Conservation (phyloP, 1,284 basidiomycete genomes). For the Puccinia novopanici region DNA sequence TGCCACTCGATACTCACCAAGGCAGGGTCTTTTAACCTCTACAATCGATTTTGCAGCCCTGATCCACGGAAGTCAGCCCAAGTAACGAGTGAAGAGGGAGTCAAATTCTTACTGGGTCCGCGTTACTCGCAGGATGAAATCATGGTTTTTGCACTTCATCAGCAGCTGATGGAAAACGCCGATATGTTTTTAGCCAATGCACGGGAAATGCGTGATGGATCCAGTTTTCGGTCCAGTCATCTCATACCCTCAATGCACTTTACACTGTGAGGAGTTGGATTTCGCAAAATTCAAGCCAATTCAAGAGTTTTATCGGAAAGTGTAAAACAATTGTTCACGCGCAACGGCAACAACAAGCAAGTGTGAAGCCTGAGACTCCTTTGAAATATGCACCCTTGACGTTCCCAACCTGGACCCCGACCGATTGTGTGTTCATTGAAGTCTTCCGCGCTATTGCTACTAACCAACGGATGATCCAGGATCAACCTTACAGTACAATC, state of each 20-base stretch:
- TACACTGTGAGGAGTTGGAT: constrained; percentile 66
- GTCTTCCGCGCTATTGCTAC: constrained; percentile 48
- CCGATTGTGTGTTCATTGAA: constrained; percentile 46
- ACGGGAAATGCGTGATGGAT: constrained; percentile 65
- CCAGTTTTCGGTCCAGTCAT: constrained; percentile 73
- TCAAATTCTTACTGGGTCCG: constrained; percentile 47
- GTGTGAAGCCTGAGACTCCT: neutral
- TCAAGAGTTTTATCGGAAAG: constrained; percentile 51
- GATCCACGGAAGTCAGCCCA: constrained; percentile 55
- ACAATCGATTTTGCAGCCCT: constrained; percentile 41
- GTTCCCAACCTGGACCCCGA: constrained; percentile 33
- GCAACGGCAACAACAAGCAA: constrained; percentile 19
- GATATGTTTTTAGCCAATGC: constrained; percentile 69
- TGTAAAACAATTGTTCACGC: constrained; percentile 34
- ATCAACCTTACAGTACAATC: constrained; percentile 49
- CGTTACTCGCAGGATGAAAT: constrained; percentile 56
- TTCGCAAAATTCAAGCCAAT: constrained; percentile 54
- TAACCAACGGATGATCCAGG: constrained; percentile 51
- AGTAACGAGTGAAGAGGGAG: constrained; percentile 51
- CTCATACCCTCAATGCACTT: constrained; percentile 67
- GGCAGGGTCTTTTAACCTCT: constrained; percentile 56
- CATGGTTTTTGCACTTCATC: constrained; percentile 70
- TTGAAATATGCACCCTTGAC: constrained; percentile 41
- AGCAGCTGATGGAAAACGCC: constrained; percentile 69
- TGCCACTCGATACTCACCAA: constrained; percentile 54